Conservation (phyloP, 2,329 filamentous ascomycete genomes). For the Coleophoma cylindrospora region DNA sequence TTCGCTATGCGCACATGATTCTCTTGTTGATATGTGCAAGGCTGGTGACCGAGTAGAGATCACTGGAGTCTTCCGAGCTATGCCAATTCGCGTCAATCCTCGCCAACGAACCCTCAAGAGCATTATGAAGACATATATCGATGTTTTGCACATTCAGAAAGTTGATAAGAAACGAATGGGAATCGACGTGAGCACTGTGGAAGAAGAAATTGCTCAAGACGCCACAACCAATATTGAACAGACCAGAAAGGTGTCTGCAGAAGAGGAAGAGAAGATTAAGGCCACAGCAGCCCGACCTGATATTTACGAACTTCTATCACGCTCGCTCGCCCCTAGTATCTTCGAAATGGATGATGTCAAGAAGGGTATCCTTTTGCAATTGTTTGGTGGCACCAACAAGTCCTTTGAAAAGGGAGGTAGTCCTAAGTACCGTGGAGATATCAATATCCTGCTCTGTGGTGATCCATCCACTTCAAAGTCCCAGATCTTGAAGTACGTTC, state of each 20-base stretch:
- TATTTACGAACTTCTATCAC: constrained; percentile 86
- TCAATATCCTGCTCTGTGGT: constrained; percentile 94
- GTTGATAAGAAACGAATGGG: constrained; percentile 93
- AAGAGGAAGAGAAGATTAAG: constrained; percentile 86
- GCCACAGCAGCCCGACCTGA: constrained; percentile 75
- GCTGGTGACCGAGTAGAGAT: constrained; percentile 94
- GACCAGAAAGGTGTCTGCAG: constrained; percentile 73
- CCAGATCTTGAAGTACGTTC: constrained; percentile 88
- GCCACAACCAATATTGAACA: constrained; percentile 72
- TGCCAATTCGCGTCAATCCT: constrained; percentile 88
- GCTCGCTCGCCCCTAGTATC: constrained; percentile 89
- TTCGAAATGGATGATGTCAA: constrained; percentile 99
- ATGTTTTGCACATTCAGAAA: constrained; percentile 93
- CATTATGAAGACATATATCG: constrained; percentile 96
- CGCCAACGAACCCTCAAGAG: constrained; percentile 89
- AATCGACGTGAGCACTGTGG: constrained; percentile 82
- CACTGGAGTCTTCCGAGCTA: constrained; percentile 95
- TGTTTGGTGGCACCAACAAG: constrained; percentile 98
- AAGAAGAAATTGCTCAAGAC: constrained; percentile 61
- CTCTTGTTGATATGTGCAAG: constrained; percentile 96
- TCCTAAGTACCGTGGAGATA: constrained; percentile 93
- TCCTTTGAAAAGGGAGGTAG: constrained; percentile 94
- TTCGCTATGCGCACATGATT: constrained; percentile 92
- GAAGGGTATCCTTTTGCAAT: constrained; percentile 92
- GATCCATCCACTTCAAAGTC: constrained; percentile 97